Conservation (phyloP, 2,329 filamentous ascomycete species). For the Clonostachys chloroleuca region DNA sequence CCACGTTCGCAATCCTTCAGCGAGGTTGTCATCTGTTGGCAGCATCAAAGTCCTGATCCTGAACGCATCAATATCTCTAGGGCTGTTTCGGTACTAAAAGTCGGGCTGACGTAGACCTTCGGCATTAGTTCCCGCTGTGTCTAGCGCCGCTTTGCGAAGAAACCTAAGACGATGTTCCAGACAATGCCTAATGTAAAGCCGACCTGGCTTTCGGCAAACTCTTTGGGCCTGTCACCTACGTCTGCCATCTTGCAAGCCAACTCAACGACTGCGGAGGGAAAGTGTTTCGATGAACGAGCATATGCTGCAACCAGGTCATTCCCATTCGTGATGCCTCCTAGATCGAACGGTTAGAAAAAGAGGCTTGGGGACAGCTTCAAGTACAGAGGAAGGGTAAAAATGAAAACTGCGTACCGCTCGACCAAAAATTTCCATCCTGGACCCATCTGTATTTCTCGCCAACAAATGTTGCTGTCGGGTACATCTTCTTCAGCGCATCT, state of each 20-base stretch:
- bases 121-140: too few relatives aligned
- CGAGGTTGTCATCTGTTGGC: too few relatives aligned
- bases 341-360: too few relatives aligned
- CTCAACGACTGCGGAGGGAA: conserved; percentile 37
- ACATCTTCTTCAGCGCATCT: conserved; percentile 26
- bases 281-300: conserved; percentile 33
- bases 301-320: conserved; percentile 52
- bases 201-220: conserved; percentile 32
- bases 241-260: conserved; percentile 36
- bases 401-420: conserved; percentile 30
- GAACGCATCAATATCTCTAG: too few relatives aligned
- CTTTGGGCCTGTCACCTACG: conserved; percentile 40
- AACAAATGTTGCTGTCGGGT: conserved; percentile 31
- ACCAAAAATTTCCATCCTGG: conserved; percentile 50
- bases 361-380: too few relatives aligned
- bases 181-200: conserved; percentile 21
- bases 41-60: too few relatives aligned
- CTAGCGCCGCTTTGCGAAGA: too few relatives aligned
- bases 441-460: conserved; percentile 44
- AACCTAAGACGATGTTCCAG: conserved; percentile 20
- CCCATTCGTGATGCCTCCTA: conserved; percentile 49
- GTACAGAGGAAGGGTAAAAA: too few relatives aligned
- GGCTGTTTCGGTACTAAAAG: too few relatives aligned
- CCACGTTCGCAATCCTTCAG: too few relatives aligned
- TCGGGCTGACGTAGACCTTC: too few relatives aligned